Conservation (phyloP, 1,284 basidiomycete genomes). For the Coniferiporia weirii region DNA sequence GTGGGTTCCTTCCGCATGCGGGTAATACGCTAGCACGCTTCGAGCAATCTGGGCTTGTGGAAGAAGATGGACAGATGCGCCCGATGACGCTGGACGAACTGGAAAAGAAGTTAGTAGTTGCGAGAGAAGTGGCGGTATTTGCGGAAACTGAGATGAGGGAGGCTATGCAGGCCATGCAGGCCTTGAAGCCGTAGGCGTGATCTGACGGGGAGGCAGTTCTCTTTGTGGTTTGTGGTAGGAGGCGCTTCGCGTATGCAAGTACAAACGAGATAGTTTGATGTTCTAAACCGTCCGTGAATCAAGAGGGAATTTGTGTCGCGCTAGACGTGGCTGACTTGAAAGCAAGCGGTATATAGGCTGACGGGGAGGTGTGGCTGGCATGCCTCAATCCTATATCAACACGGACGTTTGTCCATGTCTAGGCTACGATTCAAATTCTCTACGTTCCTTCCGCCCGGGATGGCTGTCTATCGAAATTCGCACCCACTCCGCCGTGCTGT, state of each 20-base stretch:
- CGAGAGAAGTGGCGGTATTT: slow-evolving; percentile 62
- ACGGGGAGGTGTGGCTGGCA: slow-evolving; percentile 3
- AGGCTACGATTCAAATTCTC: background rate
- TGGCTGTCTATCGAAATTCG: background rate
- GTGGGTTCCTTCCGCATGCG: slow-evolving; percentile 56
- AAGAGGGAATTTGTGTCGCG: too few relatives aligned
- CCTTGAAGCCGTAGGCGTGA: slow-evolving; percentile 35
- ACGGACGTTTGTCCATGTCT: too few relatives aligned
- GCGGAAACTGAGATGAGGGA: slow-evolving; percentile 70
- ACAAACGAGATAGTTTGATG: background rate
- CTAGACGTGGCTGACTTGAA: background rate
- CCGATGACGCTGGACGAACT: slow-evolving; percentile 67
- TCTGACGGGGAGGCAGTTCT: slow-evolving; percentile 24
- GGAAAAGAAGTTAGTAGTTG: slow-evolving; percentile 62
- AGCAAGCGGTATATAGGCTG: background rate
- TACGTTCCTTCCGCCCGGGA: background rate
- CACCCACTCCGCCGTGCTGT: background rate
- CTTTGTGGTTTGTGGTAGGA: background rate
- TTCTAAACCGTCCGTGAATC: background rate
- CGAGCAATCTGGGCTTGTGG: slow-evolving; percentile 54
- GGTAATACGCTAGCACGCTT: slow-evolving; percentile 64
- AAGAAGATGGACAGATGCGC: slow-evolving; percentile 40
- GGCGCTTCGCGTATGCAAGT: background rate
- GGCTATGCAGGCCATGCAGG: slow-evolving; percentile 62
- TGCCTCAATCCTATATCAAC: background rate